These are phyloP conservation scores for Aspergillus novoparasiticus DNA, from an alignment of 2,329 filamentous ascomycete genomes.

Conservation along the genomic window DNA sequence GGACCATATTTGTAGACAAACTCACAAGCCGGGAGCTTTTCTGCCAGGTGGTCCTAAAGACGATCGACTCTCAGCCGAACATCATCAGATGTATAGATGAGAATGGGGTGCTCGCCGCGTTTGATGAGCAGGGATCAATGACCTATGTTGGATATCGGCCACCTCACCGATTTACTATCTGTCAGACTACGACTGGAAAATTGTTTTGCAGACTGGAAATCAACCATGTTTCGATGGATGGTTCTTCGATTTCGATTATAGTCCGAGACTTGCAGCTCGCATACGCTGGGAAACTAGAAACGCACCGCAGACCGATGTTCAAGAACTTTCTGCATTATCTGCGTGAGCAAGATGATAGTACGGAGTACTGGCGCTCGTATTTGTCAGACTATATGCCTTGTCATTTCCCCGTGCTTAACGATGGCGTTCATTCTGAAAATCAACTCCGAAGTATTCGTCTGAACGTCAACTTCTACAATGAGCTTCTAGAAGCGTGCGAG, in stretches of 20 bases:
- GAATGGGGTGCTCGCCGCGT: slow-evolving; percentile 29
- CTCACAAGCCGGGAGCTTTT: slow-evolving; percentile 35
- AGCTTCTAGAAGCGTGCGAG: slow-evolving; percentile 45
- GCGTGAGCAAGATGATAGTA: slow-evolving; percentile 27
- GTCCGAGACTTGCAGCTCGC: slow-evolving; percentile 49
- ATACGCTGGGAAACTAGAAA: slow-evolving; percentile 47
- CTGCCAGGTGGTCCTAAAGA: slow-evolving; percentile 39
- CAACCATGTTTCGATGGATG: slow-evolving; percentile 57
- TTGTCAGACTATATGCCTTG: slow-evolving; percentile 37
- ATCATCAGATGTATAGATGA: slow-evolving; percentile 35
- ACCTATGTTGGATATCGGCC: slow-evolving; percentile 34
- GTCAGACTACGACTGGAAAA: slow-evolving; percentile 39
- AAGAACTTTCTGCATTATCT: slow-evolving; percentile 40
- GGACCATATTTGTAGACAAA: slow-evolving; percentile 41
- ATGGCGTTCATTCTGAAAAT: slow-evolving; percentile 27
- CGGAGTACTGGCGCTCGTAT: slow-evolving; percentile 43
- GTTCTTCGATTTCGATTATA: slow-evolving; percentile 53
- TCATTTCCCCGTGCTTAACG: slow-evolving; percentile 39
- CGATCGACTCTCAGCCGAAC: slow-evolving; percentile 28
- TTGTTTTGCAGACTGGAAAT: slow-evolving; percentile 53
- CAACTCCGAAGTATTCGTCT: slow-evolving; percentile 34
- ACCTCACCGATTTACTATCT: slow-evolving; percentile 51
- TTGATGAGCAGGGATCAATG: slow-evolving; percentile 32
- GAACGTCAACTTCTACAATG: slow-evolving; percentile 29
- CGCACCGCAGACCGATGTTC: slow-evolving; percentile 37